Evolutionary conservation across 768 basidiomycete genomes (phyloP).

Genomic region (Boletus vinaceobasis): DNA sequence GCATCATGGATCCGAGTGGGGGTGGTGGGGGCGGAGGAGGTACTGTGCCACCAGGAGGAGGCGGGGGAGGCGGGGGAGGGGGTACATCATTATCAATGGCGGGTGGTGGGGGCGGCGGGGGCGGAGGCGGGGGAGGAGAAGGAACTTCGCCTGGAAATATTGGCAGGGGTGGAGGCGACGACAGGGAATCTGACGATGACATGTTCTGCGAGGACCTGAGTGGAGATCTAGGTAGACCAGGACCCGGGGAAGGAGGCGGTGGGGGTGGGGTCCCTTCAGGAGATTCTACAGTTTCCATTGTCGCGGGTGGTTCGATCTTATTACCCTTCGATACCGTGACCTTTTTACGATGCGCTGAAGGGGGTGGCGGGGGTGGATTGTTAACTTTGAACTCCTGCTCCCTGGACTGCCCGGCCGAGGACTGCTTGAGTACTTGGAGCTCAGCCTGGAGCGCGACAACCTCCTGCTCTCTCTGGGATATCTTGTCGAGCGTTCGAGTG

Average conservation of each 20-base stretch:
- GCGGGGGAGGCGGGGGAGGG: constrained; percentile 32
- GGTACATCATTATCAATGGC: constrained; percentile 13
- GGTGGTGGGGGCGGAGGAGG: constrained; percentile 29
- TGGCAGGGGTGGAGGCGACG: constrained; percentile 37
- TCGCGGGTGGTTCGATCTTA: constrained; percentile 4
- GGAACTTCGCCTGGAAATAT: background rate
- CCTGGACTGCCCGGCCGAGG: constrained; percentile 48
- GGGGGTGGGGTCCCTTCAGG: constrained; percentile 15
- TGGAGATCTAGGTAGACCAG: background rate
- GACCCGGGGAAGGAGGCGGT: constrained; percentile 16
- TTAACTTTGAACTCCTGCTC: constrained; percentile 73
- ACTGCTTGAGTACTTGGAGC: constrained; percentile 47
- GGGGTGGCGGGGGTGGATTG: constrained; percentile 63
- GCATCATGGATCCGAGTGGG: constrained; percentile 31
- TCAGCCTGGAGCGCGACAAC: constrained; percentile 51
- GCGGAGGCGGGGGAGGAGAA: constrained; percentile 22
- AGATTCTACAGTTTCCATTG: constrained; percentile 11
- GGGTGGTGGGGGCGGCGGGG: constrained; percentile 30
- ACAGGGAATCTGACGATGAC: constrained; percentile 9
- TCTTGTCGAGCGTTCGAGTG: constrained; percentile 62
- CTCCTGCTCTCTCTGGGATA: constrained; percentile 66
- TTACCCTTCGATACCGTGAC: constrained; percentile 4
- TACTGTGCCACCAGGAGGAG: constrained; percentile 27
- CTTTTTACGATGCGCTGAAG: constrained; percentile 29
- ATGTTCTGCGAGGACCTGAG: constrained; percentile 28